Percentiles rank a stretch among this genome's conserved stretches.
These are phyloP conservation scores for Pulveroboletus frians DNA, from an alignment of 768 basidiomycete species.

Conservation along the genomic window DNA sequence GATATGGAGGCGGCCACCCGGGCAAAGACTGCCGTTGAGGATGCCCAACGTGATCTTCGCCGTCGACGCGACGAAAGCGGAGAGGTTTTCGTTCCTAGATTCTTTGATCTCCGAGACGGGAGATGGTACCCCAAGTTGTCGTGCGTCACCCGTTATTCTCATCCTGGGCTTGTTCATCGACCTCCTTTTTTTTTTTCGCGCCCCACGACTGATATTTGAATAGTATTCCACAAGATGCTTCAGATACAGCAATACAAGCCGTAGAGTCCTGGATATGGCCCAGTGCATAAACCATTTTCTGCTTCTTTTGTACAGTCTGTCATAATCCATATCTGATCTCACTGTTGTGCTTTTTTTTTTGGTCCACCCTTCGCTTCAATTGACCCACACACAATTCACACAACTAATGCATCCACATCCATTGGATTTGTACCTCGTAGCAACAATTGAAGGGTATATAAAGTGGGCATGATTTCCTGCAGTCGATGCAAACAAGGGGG, in stretches of 20 bases:
- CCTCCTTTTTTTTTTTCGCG: no score
- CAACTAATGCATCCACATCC: constrained; percentile 35
- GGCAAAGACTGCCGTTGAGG: constrained; percentile 87
- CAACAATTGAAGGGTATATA: constrained; percentile 37
- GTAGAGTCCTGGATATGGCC: constrained; percentile 81
- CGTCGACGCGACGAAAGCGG: constrained; percentile 70
- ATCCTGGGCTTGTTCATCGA: neutral
- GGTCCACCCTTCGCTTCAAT: constrained; percentile 5
- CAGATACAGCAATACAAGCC: constrained; percentile 55
- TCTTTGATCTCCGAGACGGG: constrained; percentile 73
- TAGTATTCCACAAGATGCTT: constrained; percentile 65
- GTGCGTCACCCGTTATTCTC: constrained; percentile 37
- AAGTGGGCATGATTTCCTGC: constrained; percentile 23
- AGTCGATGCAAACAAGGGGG: constrained; percentile 11
- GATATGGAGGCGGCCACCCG: constrained; percentile 95
- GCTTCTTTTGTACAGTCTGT: neutral
- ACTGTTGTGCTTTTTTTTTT: neutral
- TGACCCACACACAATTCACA: constrained; percentile 21
- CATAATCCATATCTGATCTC: constrained; percentile 19
- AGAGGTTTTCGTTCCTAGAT: constrained; percentile 64
- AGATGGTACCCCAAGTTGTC: constrained; percentile 78
- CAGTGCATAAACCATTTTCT: constrained; percentile 8
- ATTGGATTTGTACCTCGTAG: constrained; percentile 36
- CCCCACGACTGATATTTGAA: neutral
- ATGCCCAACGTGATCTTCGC: constrained; percentile 80